A percentile compares a stretch with the other conserved stretches of the same genome.
Conservation (phyloP, 73 alveolate species). For the Paramecium primaurelia region DNA sequence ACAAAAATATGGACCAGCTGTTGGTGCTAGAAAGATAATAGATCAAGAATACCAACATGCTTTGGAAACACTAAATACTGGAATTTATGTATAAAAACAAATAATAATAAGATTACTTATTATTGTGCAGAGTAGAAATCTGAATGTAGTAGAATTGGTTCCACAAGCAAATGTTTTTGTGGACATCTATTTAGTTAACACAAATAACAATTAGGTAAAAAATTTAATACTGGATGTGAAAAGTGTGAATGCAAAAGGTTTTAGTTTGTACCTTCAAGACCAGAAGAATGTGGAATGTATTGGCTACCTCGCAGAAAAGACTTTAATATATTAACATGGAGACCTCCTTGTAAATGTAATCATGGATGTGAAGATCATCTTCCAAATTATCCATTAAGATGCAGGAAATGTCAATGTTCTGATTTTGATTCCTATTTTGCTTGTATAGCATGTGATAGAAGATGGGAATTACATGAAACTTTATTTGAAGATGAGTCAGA, state of each 20-base stretch:
- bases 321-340: constrained; percentile 87
- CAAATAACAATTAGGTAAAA: constrained; percentile 56
- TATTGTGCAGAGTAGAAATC: constrained; percentile 60
- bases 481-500: constrained; percentile 92
- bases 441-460: constrained; percentile 93
- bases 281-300: constrained; percentile 97
- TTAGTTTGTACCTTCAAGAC: constrained; percentile 94
- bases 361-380: constrained; percentile 96
- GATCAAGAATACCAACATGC: constrained; percentile 83
- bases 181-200: constrained; percentile 76
- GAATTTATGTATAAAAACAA: constrained; percentile 62
- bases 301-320: constrained; percentile 96
- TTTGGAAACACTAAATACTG: constrained; percentile 71
- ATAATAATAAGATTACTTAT: constrained; percentile 67
- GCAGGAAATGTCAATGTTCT: constrained; percentile 92
- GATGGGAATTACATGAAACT: constrained; percentile 96
- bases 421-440: constrained; percentile 88
- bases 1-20: constrained; percentile 79
- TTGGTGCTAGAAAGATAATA: constrained; percentile 87
- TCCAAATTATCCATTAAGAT: constrained; percentile 83
- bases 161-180: constrained; percentile 81
- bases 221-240: constrained; percentile 73
- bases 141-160: constrained; percentile 85
- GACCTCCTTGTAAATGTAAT: constrained; percentile 94
- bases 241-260: constrained; percentile 91